Evolutionary conservation across 345 rosid species (phyloP).

Genomic region (Salix purpurea): DNA sequence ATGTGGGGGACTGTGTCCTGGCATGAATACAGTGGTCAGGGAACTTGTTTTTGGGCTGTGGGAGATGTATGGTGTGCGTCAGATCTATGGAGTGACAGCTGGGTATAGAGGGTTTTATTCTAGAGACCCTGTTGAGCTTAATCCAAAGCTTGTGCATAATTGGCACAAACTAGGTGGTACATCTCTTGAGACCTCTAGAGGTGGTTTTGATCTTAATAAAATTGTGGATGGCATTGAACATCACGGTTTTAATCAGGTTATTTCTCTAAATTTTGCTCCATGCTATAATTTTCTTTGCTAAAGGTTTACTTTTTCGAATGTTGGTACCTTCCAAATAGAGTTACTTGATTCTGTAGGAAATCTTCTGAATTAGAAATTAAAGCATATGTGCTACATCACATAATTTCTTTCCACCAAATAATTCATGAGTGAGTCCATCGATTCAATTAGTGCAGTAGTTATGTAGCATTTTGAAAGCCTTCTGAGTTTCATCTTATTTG

Average conservation of each 20-base stretch:
- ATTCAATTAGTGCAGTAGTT: neutral
- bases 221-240: constrained; percentile 66
- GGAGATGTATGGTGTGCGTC: constrained; percentile 75
- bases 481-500: neutral
- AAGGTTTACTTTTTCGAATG: neutral
- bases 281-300: neutral
- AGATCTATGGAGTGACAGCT: constrained; percentile 66
- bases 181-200: constrained; percentile 72
- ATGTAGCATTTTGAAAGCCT: neutral
- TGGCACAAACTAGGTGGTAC: constrained; percentile 91
- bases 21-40: constrained; percentile 78
- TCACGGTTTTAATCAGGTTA: constrained; percentile 64
- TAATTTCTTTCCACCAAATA: neutral
- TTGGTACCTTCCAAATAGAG: neutral
- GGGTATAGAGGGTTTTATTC: constrained; percentile 90
- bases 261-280: neutral
- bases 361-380: neutral
- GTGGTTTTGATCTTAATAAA: constrained; percentile 63
- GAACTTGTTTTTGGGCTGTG: constrained; percentile 83
- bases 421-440: neutral
- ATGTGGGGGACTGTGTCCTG: constrained; percentile 92
- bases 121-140: constrained; percentile 40
- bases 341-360: neutral
- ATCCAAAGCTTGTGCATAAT: constrained; percentile 57
- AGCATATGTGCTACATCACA: neutral